These are phyloP conservation scores for Phaeolepiota aurea DNA, from an alignment of 768 basidiomycete genomes.

Conservation along the genomic window DNA sequence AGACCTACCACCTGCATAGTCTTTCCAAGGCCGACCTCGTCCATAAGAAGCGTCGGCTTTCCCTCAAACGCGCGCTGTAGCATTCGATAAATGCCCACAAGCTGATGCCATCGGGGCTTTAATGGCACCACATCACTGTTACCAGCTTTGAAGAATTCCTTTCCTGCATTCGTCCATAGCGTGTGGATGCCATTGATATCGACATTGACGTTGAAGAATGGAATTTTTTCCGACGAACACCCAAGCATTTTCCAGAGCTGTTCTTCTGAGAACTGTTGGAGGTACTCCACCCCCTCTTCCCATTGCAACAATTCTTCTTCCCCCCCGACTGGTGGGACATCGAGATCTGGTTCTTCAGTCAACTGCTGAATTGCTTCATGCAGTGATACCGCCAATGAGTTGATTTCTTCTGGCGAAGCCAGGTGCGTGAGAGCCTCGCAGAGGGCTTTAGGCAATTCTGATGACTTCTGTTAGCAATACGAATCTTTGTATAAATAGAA, in stretches of 20 bases:
- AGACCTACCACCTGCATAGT: slow-evolving; percentile 2
- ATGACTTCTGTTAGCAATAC: no score
- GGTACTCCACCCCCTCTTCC: neutral
- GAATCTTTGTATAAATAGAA: neutral
- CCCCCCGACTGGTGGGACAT: neutral
- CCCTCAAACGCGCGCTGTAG: neutral
- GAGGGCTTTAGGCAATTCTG: neutral
- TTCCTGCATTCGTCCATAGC: no score
- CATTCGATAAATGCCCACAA: neutral
- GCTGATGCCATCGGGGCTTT: slow-evolving; percentile 2
- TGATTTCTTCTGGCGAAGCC: neutral
- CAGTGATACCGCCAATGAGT: neutral
- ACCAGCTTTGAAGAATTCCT: neutral
- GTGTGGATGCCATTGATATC: neutral
- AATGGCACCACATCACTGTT: neutral
- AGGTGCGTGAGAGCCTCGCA: neutral
- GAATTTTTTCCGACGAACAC: neutral
- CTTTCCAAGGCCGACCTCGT: slow-evolving; percentile 4
- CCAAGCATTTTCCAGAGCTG: neutral
- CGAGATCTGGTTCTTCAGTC: neutral
- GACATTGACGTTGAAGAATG: neutral
- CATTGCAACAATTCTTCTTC: neutral
- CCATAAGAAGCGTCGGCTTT: slow-evolving; percentile 2
- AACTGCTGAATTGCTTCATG: neutral
- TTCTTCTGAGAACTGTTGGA: neutral